Percentiles rank a stretch among this genome's conserved stretches.
Conservation (phyloP, 2,329 filamentous ascomycete genomes). For the Cladosporium sp. region DNA sequence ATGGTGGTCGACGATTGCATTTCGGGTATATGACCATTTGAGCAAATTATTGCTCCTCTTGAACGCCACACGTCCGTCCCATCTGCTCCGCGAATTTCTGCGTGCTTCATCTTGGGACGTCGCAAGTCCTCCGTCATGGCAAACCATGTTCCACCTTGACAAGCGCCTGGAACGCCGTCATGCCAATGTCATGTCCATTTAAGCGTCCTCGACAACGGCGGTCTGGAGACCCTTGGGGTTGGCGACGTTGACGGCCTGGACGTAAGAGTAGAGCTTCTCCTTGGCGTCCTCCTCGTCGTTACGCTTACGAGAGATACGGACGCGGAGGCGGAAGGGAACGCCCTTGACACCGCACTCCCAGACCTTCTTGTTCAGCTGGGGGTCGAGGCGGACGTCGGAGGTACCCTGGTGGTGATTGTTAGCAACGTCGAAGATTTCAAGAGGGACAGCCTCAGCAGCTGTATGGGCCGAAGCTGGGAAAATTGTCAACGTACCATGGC, state of each 20-base stretch:
- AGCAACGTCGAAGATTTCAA: background rate
- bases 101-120: conserved; percentile 4
- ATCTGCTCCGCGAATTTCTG: conserved; percentile 11
- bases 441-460: background rate
- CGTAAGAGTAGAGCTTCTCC: conserved; percentile 99
- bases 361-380: conserved; percentile 99
- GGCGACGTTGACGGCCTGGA: conserved; percentile 99
- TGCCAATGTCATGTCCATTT: conserved; percentile 26
- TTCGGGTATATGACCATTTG: conserved; percentile 11
- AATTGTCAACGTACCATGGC: conserved; percentile 75
- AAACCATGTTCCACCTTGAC: conserved; percentile 13
- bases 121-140: conserved; percentile 12
- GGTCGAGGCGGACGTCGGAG: conserved; percentile 94
- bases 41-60: conserved; percentile 8
- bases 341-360: conserved; percentile 99
- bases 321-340: conserved; percentile 92
- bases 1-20: conserved; percentile 15
- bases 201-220: conserved; percentile 70
- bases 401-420: conserved; percentile 64
- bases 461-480: background rate
- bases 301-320: conserved; percentile 98
- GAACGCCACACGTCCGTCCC: conserved; percentile 10
- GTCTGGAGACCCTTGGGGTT: conserved; percentile 97
- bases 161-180: conserved; percentile 12
- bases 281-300: conserved; percentile 99